phyloP scores from a whole-genome alignment of 1,284 basidiomycete genomes.

The Pascua sp. region DNA sequence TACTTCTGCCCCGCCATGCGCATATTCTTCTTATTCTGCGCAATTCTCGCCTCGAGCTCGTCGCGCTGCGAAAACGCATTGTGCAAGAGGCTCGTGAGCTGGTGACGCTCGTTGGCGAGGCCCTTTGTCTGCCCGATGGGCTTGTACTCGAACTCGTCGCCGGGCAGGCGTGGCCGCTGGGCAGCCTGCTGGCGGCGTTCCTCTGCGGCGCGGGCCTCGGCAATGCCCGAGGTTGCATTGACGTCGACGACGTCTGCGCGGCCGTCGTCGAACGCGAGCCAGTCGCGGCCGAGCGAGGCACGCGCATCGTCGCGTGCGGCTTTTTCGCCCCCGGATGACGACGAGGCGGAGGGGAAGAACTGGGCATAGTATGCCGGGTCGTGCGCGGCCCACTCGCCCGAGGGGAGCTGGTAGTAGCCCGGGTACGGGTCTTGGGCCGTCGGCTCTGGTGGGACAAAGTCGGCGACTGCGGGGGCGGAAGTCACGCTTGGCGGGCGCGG shows the following conservation, averaged over 20 bases:
- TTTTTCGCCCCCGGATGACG: conserved; percentile 4
- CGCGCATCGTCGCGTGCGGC: neutral
- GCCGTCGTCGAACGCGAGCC: conserved; percentile 38
- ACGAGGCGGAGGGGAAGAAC: conserved; percentile 50
- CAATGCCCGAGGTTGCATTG: conserved; percentile 33
- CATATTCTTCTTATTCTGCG: conserved; percentile 47
- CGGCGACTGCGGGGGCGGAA: conserved; percentile 48
- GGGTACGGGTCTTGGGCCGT: conserved; percentile 73
- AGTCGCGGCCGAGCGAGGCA: conserved; percentile 32
- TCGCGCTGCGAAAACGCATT: conserved; percentile 41
- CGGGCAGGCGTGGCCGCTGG: conserved; percentile 25
- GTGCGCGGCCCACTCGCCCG: conserved; percentile 72
- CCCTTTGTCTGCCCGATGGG: conserved; percentile 46
- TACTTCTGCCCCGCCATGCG: conserved; percentile 42
- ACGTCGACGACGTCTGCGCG: conserved; percentile 30
- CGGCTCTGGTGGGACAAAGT: conserved; percentile 71
- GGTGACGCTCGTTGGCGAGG: conserved; percentile 46
- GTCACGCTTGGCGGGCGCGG: conserved; percentile 32
- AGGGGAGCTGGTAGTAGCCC: conserved; percentile 80
- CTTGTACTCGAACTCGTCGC: conserved; percentile 43
- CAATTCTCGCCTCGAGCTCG: conserved; percentile 44
- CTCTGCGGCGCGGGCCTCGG: conserved; percentile 27
- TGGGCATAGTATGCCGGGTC: conserved; percentile 70
- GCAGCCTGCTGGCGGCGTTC: conserved; percentile 27
- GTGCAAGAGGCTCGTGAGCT: conserved; percentile 43